Base-by-base conservation (phyloP, 176 grass and related monocot genomes). In the Stipa capillata region DNA sequence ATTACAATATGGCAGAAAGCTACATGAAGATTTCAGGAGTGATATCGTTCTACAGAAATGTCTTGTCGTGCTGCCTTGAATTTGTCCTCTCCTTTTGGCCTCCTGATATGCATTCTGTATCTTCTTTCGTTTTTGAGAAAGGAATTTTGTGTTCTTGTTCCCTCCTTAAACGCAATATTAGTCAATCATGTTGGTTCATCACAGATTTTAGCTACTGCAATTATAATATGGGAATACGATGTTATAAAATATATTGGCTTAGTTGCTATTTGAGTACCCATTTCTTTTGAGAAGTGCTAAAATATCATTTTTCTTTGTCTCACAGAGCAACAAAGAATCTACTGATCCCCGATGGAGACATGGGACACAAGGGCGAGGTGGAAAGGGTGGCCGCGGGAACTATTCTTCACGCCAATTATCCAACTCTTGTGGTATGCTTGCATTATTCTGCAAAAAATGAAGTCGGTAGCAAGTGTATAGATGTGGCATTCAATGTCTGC, bases 291-390 rank as follows among this genome's bases (percentile, higher is more conserved):
- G 33, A 57, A 55, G 31, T 63, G 28, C 39, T 40, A 72, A 23
- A 71, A 65, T 41, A 72, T n/a, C 48, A 5, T n/a, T 34, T 61
- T 41, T 79, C 29, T 60, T 36, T 62, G 35, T 74, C 48, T 58
- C 40, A 64, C 56, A 92, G 88, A 67, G 7, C 55, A 87, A 54
- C 50, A 90, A 84, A 84, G 90, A 97, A 52, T 11, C 79, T 28
- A 40, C 54, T 83, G 90, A 97, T 81, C 67, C 74, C 44, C 85
- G 78, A 62, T 85, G 71, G 85, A 86, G 85, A 65, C 78, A 55
- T 29, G 90, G 85, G 51, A 49, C 52, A 31, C 86, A 89, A 28
- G 92, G 87, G 76, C 74, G 90, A 83, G 85, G 83, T 78, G 90
- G 87, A 79, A 92, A 83, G 67, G 82, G 85, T 29, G 89, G 82